A percentile compares a stretch with the other conserved stretches of the same genome.
phyloP scores from a whole-genome alignment of 768 basidiomycete genomes.

The Agaricus blazei region DNA sequence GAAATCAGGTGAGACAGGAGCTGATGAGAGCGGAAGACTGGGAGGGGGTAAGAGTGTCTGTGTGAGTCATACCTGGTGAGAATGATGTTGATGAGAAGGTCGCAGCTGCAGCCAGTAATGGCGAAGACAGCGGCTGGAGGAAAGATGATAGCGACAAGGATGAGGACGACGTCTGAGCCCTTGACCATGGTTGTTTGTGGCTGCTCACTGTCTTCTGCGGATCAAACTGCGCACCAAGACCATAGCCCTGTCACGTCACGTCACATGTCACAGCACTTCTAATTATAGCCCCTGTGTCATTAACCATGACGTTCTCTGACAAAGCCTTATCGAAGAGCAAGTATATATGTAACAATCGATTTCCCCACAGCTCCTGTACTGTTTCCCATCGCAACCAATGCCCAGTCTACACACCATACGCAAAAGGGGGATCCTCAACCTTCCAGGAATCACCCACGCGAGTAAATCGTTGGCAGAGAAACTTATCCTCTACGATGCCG shows the following conservation, averaged over 20 bases:
- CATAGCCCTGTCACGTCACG: not conserved
- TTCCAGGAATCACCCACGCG: constrained; percentile 40
- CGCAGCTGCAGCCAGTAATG: constrained; percentile 79
- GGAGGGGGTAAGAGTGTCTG: too few species aligned
- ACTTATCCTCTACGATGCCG: constrained; percentile 42
- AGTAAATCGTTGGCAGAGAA: constrained; percentile 37
- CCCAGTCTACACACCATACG: not conserved
- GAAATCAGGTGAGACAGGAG: not conserved
- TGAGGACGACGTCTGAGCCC: constrained; percentile 73
- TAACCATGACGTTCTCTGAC: too few species aligned
- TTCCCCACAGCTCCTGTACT: not conserved
- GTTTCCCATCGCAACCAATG: not conserved
- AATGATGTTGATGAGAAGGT: constrained; percentile 79
- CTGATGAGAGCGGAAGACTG: not conserved
- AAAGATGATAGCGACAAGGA: constrained; percentile 76
- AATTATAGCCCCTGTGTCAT: too few species aligned
- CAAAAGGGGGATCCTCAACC: constrained; percentile 35
- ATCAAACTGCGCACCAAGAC: not conserved
- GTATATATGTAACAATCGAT: not conserved
- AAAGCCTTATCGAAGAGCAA: too few species aligned
- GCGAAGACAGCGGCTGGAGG: constrained; percentile 78
- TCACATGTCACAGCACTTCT: not conserved
- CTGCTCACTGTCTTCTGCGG: not conserved
- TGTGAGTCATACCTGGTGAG: constrained; percentile 58
- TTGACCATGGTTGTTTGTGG: constrained; percentile 36